phyloP scores from a whole-genome alignment of 2,329 filamentous ascomycete species.

The Furcasterigmium furcatum region DNA sequence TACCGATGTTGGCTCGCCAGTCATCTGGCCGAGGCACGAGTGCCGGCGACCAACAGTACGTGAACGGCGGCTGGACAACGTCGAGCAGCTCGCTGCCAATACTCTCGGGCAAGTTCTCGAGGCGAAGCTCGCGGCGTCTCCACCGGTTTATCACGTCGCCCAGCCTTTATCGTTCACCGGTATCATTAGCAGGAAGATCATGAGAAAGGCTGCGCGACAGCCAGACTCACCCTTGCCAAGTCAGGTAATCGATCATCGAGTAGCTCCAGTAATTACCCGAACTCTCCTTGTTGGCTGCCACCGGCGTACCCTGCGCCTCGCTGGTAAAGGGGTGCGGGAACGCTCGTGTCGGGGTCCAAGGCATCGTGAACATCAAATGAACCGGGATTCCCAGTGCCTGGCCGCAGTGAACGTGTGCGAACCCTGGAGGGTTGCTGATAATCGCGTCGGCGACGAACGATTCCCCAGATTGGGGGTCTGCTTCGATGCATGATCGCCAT shows the following conservation, averaged over 20 bases:
- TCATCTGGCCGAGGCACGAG: conserved; percentile 64
- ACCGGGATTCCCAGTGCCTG: conserved; percentile 39
- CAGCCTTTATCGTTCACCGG: conserved; percentile 29
- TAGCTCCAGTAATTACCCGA: conserved; percentile 69
- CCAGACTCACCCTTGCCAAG: conserved; percentile 67
- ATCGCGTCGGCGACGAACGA: conserved; percentile 48
- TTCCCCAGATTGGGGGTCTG: conserved; percentile 9
- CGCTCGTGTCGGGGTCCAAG: conserved; percentile 68
- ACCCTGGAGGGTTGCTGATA: conserved; percentile 46
- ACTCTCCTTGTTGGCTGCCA: conserved; percentile 42
- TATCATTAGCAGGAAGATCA: too few relatives aligned
- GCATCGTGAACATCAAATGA: conserved; percentile 59
- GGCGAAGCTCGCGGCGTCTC: conserved; percentile 59
- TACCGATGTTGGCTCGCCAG: conserved; percentile 60
- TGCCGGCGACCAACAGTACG: conserved; percentile 74
- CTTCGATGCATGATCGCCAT: conserved; percentile 15
- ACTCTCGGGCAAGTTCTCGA: conserved; percentile 66
- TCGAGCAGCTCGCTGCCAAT: conserved; percentile 71
- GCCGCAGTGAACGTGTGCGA: conserved; percentile 45
- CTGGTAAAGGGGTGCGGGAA: conserved; percentile 74
- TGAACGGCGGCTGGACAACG: conserved; percentile 66
- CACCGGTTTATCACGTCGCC: conserved; percentile 87
- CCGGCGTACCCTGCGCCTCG: conserved; percentile 46
- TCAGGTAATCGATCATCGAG: conserved; percentile 69
- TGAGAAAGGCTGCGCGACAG: too few relatives aligned